A percentile compares a stretch with the other conserved stretches of the same genome.
These are phyloP conservation scores for Phytophthora parvispora DNA, from an alignment of 352 stramenopile species.

Conservation along the genomic window DNA sequence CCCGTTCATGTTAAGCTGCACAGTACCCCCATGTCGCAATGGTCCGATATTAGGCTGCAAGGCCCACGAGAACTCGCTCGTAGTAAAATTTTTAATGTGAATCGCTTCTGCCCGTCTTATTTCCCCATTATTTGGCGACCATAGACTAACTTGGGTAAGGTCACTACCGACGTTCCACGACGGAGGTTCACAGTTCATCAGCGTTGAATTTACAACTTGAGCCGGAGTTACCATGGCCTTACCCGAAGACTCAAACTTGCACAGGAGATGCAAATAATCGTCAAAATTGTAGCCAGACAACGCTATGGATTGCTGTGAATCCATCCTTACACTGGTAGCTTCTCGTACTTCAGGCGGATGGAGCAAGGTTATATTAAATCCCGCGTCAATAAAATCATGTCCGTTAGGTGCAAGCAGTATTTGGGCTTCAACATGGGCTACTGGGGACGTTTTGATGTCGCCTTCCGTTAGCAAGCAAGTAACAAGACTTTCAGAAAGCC, in stretches of 20 bases:
- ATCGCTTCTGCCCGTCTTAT: slow-evolving; percentile 13
- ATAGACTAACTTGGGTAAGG: slow-evolving; percentile 36
- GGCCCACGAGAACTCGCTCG: slow-evolving; percentile 27
- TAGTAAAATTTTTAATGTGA: not conserved
- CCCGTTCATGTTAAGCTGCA: slow-evolving; percentile 10
- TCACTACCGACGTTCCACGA: slow-evolving; percentile 22
- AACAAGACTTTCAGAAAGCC: slow-evolving; percentile 31
- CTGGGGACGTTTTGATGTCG: not conserved
- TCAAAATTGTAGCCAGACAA: slow-evolving; percentile 61
- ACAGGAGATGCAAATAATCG: slow-evolving; percentile 32
- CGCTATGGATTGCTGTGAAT: slow-evolving; percentile 13
- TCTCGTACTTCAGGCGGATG: slow-evolving; percentile 34
- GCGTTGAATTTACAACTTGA: slow-evolving; percentile 45
- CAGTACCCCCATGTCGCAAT: slow-evolving; percentile 10
- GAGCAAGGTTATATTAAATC: slow-evolving; percentile 53
- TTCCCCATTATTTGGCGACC: slow-evolving; percentile 33
- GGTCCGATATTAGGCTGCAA: slow-evolving; percentile 33
- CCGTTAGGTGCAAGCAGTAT: slow-evolving; percentile 32
- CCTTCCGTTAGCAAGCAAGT: slow-evolving; percentile 17
- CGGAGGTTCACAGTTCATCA: slow-evolving; percentile 39
- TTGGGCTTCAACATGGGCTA: slow-evolving; percentile 17
- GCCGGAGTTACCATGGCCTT: slow-evolving; percentile 33
- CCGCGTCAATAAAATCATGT: slow-evolving; percentile 27
- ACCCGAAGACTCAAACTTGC: slow-evolving; percentile 40
- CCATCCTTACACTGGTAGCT: not conserved